phyloP scores from a whole-genome alignment of 805 yeast species.

The Monosporozyma aquatica region DNA sequence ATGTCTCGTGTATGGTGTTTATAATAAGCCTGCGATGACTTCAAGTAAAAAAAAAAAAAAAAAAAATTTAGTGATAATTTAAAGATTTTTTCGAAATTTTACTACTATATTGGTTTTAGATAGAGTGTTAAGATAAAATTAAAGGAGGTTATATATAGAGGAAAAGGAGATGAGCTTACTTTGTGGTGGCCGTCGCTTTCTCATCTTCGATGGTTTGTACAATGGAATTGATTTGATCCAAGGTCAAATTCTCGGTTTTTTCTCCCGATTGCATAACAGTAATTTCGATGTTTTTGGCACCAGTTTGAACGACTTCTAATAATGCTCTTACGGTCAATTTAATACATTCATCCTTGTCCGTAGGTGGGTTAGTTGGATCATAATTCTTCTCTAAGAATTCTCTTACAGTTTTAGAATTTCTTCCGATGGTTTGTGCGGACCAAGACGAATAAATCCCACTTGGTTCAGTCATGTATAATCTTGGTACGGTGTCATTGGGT shows the following conservation, averaged over 20 bases:
- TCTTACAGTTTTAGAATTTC: conserved; percentile 88
- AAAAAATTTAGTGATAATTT: neutral
- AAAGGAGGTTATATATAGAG: neutral
- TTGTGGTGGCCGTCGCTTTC: conserved; percentile 33
- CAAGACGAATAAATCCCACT: conserved; percentile 95
- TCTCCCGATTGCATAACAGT: conserved; percentile 72
- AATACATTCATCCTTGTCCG: conserved; percentile 58
- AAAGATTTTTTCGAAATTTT: neutral
- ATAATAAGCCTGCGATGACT: neutral
- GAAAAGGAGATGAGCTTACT: neutral
- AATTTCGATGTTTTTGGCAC: conserved; percentile 91
- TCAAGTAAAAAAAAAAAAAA: neutral
- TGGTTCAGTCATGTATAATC: conserved; percentile 91
- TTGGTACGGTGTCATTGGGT: conserved; percentile 61
- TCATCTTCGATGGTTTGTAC: conserved; percentile 83
- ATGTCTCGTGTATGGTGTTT: neutral
- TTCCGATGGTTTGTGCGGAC: conserved; percentile 96
- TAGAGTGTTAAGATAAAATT: neutral
- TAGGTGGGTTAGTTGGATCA: conserved; percentile 43
- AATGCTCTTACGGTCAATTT: conserved; percentile 77
- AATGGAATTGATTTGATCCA: conserved; percentile 62
- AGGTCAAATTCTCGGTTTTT: conserved; percentile 47
- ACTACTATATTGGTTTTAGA: neutral
- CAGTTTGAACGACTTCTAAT: conserved; percentile 95
- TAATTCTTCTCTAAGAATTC: conserved; percentile 91